Evolutionary conservation across 2,329 filamentous ascomycete species (phyloP), one percentile per base, ranked within the genome.

Genomic region (Fusarium scirpi): DNA sequence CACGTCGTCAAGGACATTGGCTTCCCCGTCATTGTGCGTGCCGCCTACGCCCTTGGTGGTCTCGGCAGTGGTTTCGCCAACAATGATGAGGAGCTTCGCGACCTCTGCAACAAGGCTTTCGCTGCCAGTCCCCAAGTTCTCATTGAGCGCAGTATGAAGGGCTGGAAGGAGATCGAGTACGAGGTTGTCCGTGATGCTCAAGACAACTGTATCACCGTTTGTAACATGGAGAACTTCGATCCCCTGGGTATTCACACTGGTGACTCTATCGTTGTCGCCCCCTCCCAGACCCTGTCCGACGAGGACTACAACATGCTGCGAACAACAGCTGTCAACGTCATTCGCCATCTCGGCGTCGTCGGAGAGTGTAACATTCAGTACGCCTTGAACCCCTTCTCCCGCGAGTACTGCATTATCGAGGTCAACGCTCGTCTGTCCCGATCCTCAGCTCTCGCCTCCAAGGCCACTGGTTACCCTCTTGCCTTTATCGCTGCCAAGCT

Each of bases 141-240:
- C 58, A 97, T 99, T 76, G 96, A 99, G 85, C 91, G 93, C 80
- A 97, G 94, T 84, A 98, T 99, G 95, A 98, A 98, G 85, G 96
- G 96, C 64, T 99, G 96, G 96, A 99, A 99, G 82, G 96, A 99
- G 82, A 97, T 98, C 69, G 96, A 99, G 81, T 99, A 98, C 78
- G 96, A 99, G 81, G 96, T 98, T 67, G 96, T 99, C 43, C 92
- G 96, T 77, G 96, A 98, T 84, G 92, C 91, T 61, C 90, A 94
- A 75, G 94, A 99, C 84, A 98, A 98, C 87, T 99, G 96, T 80
- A 98, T 99, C 79, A 99, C 96, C 9, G 96, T 99, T 67, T 99
- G 96, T 82, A 99, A 99, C 85, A 98, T 99, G 96, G 96, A 99
- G 85, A 99, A 99, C 84, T 99, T 99, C 77, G 96, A 99, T 80